Evolutionary conservation across 2,329 filamentous ascomycete species (phyloP).

Genomic region (Cytospora chrysosperma): DNA sequence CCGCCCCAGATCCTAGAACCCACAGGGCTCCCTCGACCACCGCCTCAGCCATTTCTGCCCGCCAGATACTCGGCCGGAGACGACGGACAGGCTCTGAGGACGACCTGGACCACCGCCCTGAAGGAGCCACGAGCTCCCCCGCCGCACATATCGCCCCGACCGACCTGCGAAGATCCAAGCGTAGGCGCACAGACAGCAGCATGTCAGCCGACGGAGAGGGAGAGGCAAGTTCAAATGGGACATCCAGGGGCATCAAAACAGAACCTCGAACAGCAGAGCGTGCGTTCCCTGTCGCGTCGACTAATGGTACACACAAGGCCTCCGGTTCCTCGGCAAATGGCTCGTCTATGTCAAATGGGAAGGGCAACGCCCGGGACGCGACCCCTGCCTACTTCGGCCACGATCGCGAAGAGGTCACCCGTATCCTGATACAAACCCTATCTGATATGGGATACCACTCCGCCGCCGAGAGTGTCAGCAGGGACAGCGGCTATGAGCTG

Average conservation of each 20-base stretch:
- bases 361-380: constrained; percentile 25
- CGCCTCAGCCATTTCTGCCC: constrained; percentile 25
- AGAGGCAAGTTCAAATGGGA: constrained; percentile 52
- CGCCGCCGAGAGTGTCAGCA: constrained; percentile 71
- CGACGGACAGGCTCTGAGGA: constrained; percentile 46
- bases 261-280: constrained; percentile 50
- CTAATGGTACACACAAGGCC: constrained; percentile 51
- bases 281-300: constrained; percentile 36
- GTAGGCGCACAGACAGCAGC: constrained; percentile 53
- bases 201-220: constrained; percentile 63
- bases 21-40: constrained; percentile 28
- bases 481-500: constrained; percentile 82
- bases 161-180: constrained; percentile 50
- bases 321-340: constrained; percentile 51
- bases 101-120: constrained; percentile 35
- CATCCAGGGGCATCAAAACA: constrained; percentile 54
- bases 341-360: constrained; percentile 41
- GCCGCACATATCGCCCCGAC: constrained; percentile 14
- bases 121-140: constrained; percentile 21
- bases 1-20: constrained; percentile 11
- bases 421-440: constrained; percentile 88
- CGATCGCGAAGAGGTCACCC: constrained; percentile 86
- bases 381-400: constrained; percentile 70
- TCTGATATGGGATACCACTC: constrained; percentile 82
- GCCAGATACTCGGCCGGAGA: constrained; percentile 55